Evolutionary conservation across 805 yeast species (phyloP).

Genomic region (Candida ortonii): DNA sequence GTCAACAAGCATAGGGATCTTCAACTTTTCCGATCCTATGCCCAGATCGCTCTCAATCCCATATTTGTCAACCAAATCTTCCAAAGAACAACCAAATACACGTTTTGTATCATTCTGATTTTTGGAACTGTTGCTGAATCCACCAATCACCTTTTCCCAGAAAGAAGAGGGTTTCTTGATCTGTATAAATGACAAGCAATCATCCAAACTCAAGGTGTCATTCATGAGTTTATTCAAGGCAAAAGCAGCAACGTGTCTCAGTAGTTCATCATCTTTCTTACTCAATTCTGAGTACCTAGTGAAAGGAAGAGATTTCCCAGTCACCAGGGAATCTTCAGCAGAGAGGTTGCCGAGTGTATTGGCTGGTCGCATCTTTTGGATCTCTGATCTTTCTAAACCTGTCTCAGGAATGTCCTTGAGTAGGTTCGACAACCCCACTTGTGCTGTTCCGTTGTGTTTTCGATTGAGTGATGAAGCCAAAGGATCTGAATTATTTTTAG

Average conservation of each 20-base stretch:
- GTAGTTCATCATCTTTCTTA: slow-evolving; percentile 52
- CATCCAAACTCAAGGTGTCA: slow-evolving; percentile 34
- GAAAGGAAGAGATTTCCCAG: slow-evolving; percentile 21
- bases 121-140: slow-evolving; percentile 3
- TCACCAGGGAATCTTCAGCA: neutral
- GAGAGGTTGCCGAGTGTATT: neutral
- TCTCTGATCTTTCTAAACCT: too few relatives aligned
- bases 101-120: slow-evolving; percentile 21
- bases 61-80: slow-evolving; percentile 57
- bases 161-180: slow-evolving; percentile 43
- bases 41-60: slow-evolving; percentile 87
- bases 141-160: slow-evolving; percentile 49
- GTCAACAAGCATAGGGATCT: slow-evolving; percentile 83
- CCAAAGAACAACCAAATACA: slow-evolving; percentile 80
- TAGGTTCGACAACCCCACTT: neutral
- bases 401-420: too few relatives aligned
- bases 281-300: slow-evolving; percentile 65
- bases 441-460: neutral
- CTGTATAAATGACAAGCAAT: slow-evolving; percentile 41
- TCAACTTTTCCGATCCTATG: slow-evolving; percentile 73
- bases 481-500: slow-evolving; percentile 1
- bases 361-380: neutral
- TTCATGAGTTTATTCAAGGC: slow-evolving; percentile 40
- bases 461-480: neutral
- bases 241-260: slow-evolving; percentile 58